A percentile compares a stretch with the other conserved stretches of the same genome.
phyloP scores from a whole-genome alignment of 2,329 filamentous ascomycete genomes.

The Fusarium vanettenii region DNA sequence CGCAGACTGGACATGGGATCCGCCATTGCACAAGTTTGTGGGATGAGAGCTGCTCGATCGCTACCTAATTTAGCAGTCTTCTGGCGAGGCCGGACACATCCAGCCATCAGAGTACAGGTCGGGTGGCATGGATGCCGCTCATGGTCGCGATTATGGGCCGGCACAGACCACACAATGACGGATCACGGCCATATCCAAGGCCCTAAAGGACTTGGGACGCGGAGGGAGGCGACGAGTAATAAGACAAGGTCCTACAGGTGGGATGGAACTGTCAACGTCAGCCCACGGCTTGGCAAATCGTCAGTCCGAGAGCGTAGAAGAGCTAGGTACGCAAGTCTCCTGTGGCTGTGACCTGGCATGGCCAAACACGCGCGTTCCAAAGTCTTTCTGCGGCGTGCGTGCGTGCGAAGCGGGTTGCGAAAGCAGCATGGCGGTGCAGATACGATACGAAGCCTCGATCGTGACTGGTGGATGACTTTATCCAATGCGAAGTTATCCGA shows the following conservation, averaged over 20 bases:
- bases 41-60: slow-evolving; percentile 11
- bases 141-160: slow-evolving; percentile 2
- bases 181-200: slow-evolving; percentile 11
- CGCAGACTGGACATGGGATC: slow-evolving; percentile 19
- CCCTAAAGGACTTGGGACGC: not conserved
- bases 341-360: slow-evolving; percentile 40
- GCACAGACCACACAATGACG: slow-evolving; percentile 17
- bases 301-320: slow-evolving; percentile 5
- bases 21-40: slow-evolving; percentile 13
- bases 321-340: slow-evolving; percentile 24
- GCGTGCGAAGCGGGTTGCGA: slow-evolving; percentile 19
- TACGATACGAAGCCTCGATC: slow-evolving; percentile 5
- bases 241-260: slow-evolving; percentile 15
- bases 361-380: slow-evolving; percentile 32
- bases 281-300: slow-evolving; percentile 39
- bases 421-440: slow-evolving; percentile 35
- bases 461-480: slow-evolving; percentile 14
- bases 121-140: not conserved
- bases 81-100: slow-evolving; percentile 9
- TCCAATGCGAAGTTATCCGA: not conserved
- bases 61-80: slow-evolving; percentile 9
- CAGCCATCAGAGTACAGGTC: slow-evolving; percentile 11
- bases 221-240: not conserved
- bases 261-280: slow-evolving; percentile 37
- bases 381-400: slow-evolving; percentile 13